These are phyloP conservation scores for Exophiala alcalophila DNA, from an alignment of 2,329 filamentous ascomycete species.

Conservation along the genomic window DNA sequence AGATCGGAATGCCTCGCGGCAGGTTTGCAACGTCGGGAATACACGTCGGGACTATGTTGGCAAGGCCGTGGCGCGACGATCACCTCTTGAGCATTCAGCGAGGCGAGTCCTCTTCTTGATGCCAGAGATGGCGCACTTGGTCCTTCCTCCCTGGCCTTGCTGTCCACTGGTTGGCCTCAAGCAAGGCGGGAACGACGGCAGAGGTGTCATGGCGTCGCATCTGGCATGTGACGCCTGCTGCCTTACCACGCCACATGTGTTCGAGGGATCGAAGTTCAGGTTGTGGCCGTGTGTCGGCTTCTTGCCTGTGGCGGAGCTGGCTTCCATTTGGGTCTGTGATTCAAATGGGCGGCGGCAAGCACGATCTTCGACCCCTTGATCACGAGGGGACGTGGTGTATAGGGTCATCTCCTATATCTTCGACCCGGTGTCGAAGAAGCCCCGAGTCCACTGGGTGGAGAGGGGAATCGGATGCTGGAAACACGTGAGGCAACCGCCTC, in stretches of 20 bases:
- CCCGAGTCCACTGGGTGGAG: conserved; percentile 34
- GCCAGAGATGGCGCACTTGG: conserved; percentile 11
- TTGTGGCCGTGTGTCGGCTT: conserved; percentile 18
- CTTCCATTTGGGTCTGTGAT: conserved; percentile 38
- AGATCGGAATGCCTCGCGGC: conserved; percentile 51
- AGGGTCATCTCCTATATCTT: conserved; percentile 56
- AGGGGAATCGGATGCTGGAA: conserved; percentile 54
- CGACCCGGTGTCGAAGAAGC: conserved; percentile 46
- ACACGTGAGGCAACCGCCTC: conserved; percentile 35
- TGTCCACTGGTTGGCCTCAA: conserved; percentile 38
- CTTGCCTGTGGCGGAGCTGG: conserved; percentile 35
- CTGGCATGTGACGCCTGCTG: conserved; percentile 37
- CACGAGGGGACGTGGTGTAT: conserved; percentile 34
- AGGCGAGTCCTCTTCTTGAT: conserved; percentile 24
- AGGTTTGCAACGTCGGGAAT: conserved; percentile 42
- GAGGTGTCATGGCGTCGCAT: conserved; percentile 33
- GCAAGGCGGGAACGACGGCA: conserved; percentile 28
- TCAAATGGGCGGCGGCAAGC: conserved; percentile 10
- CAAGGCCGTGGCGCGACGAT: conserved; percentile 32
- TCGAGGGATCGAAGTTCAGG: conserved; percentile 4
- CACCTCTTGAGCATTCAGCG: conserved; percentile 14
- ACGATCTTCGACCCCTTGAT: background rate
- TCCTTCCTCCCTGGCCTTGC: conserved; percentile 4
- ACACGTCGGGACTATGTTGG: conserved; percentile 35
- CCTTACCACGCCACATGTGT: conserved; percentile 25